These are phyloP conservation scores for Nakazawaea wyomingensis DNA, from an alignment of 805 yeast genomes.

Conservation along the genomic window DNA sequence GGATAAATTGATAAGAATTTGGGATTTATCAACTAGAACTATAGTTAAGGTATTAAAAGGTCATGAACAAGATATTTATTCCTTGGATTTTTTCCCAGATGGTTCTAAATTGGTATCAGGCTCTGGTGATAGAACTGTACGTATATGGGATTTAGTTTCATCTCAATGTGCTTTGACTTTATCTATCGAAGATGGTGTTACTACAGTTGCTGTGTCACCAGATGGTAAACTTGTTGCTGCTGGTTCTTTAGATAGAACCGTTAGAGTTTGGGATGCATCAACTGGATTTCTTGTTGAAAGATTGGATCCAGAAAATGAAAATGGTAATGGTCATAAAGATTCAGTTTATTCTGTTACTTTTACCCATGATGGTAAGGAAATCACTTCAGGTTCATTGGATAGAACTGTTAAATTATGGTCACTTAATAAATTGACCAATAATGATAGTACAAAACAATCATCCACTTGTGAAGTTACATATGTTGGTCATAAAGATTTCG, in stretches of 20 bases:
- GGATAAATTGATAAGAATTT: conserved; percentile 85
- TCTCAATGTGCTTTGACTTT: conserved; percentile 87
- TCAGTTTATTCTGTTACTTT: conserved; percentile 93
- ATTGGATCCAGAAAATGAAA: conserved; percentile 81
- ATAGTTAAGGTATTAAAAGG: conserved; percentile 85
- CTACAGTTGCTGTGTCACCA: conserved; percentile 95
- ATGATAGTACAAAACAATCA: conserved; percentile 30
- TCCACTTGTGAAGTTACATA: conserved; percentile 84
- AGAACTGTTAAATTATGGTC: conserved; percentile 96
- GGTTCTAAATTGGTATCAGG: conserved; percentile 93
- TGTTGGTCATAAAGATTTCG: conserved; percentile 95
- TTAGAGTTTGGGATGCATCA: conserved; percentile 93
- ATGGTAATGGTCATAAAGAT: conserved; percentile 92
- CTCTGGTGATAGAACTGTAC: conserved; percentile 92
- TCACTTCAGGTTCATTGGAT: conserved; percentile 92
- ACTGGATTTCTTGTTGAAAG: conserved; percentile 90
- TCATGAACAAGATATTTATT: conserved; percentile 96
- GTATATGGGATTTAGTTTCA: conserved; percentile 91
- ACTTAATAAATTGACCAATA: conserved; percentile 51
- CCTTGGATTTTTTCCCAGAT: conserved; percentile 90
- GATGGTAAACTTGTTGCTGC: conserved; percentile 94
- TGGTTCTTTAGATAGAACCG: conserved; percentile 92
- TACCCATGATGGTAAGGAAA: conserved; percentile 85
- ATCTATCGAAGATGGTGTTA: conserved; percentile 94
- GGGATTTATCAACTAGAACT: conserved; percentile 86